Evolutionary conservation across 148 eudicot genomes (phyloP).

Genomic region (Chenopodium quinoa): DNA sequence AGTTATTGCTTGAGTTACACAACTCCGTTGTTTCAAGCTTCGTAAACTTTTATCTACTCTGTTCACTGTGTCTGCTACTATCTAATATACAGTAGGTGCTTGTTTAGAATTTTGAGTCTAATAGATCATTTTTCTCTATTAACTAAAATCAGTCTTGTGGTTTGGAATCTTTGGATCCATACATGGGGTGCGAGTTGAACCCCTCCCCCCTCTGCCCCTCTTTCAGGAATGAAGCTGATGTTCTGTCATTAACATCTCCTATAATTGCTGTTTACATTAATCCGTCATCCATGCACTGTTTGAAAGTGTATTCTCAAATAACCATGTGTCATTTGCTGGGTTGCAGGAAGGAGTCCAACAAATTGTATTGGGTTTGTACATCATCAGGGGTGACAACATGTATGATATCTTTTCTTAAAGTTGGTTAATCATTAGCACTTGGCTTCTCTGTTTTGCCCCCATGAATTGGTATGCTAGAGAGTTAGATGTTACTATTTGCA

Average conservation of each 20-base stretch:
- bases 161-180: neutral
- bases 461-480: neutral
- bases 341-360: constrained; percentile 95
- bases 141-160: neutral
- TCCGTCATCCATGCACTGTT: neutral
- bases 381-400: constrained; percentile 98
- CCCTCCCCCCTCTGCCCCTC: neutral
- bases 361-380: constrained; percentile 88
- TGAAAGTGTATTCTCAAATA: neutral
- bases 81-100: neutral
- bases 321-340: constrained; percentile 21
- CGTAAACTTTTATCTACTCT: neutral
- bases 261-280: too few species aligned
- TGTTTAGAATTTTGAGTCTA: neutral
- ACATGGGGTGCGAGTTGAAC: neutral
- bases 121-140: neutral
- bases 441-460: neutral
- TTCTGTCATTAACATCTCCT: neutral
- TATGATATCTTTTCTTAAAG: constrained; percentile 33
- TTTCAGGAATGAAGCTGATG: neutral
- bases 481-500: neutral
- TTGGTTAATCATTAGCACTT: neutral
- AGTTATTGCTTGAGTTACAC: neutral
- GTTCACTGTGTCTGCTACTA: neutral
- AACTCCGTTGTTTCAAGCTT: neutral